These are phyloP conservation scores for Aquilaria yunnanensis DNA, from an alignment of 345 rosid species.

Conservation along the genomic window DNA sequence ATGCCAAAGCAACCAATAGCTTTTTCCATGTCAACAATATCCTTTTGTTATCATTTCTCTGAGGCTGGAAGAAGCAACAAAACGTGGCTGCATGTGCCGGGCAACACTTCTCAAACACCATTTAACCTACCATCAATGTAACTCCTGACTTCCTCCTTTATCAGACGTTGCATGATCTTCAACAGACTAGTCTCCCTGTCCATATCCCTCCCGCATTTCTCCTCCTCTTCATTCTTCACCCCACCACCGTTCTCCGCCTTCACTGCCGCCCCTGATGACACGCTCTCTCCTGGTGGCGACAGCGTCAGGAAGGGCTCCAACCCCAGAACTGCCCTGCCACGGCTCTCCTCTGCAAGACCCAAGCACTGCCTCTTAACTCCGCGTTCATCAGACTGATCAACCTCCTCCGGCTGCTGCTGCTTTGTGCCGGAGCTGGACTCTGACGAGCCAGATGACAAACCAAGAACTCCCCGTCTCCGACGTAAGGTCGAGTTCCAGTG, in stretches of 20 bases:
- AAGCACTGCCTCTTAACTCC: conserved; percentile 28
- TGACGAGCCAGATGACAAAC: conserved; percentile 15
- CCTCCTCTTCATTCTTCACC: background rate
- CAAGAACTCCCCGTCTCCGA: conserved; percentile 17
- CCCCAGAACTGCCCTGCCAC: conserved; percentile 9
- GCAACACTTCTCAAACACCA: background rate
- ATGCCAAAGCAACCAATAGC: no score
- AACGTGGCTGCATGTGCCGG: no score
- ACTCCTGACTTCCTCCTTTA: conserved; percentile 46
- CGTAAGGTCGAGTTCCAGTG: conserved; percentile 67
- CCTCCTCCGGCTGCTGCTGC: conserved; percentile 10
- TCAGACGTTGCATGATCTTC: conserved; percentile 40
- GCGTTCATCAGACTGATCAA: conserved; percentile 13
- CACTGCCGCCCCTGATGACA: conserved; percentile 1
- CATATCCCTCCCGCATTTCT: conserved; percentile 4
- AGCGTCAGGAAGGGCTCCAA: conserved; percentile 36
- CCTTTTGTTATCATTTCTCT: no score
- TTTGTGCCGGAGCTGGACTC: conserved; percentile 29
- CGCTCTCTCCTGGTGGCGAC: conserved; percentile 40
- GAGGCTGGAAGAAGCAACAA: no score
- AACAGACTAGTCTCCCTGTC: conserved; percentile 29
- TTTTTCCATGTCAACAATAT: no score
- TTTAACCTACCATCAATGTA: conserved; percentile 25
- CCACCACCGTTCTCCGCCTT: background rate
- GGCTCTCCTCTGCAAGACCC: conserved; percentile 11